Percentiles rank a stretch among this genome's conserved stretches.
These are phyloP conservation scores for Linum trigynum DNA, from an alignment of 345 rosid species.

Conservation along the genomic window DNA sequence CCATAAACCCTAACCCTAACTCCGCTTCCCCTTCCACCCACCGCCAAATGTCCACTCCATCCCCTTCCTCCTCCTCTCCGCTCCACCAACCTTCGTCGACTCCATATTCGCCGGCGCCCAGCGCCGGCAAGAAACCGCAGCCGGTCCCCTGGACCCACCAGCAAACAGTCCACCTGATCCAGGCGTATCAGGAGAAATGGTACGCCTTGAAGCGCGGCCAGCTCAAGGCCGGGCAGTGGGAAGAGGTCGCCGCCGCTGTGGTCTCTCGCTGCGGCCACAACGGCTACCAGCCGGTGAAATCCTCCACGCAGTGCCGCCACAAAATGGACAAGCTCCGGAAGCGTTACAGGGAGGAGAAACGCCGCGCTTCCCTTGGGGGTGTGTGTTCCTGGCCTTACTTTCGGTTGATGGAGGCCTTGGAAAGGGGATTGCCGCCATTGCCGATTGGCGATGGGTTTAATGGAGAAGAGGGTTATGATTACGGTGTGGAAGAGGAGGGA, in stretches of 20 bases:
- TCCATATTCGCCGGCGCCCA: neutral
- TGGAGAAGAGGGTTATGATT: constrained; percentile 1
- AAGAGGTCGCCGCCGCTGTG: constrained; percentile 54
- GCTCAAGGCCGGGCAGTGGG: constrained; percentile 66
- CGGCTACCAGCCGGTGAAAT: constrained; percentile 26
- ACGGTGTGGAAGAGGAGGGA: constrained; percentile 11
- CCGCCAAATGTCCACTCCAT: neutral
- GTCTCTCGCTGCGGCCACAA: constrained; percentile 58
- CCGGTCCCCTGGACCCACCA: constrained; percentile 64
- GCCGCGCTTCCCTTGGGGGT: constrained; percentile 23
- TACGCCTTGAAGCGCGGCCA: constrained; percentile 49
- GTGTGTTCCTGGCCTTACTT: constrained; percentile 49
- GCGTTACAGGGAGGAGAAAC: constrained; percentile 49
- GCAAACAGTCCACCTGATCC: constrained; percentile 57
- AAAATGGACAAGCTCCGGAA: constrained; percentile 84
- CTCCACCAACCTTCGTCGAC: neutral
- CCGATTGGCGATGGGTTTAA: constrained; percentile 38
- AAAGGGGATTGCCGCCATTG: constrained; percentile 36
- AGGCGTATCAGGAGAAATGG: constrained; percentile 63
- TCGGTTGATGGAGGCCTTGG: constrained; percentile 60
- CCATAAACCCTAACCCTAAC: neutral
- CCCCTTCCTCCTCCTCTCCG: neutral
- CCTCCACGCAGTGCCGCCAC: constrained; percentile 67
- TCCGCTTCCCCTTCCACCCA: too few species aligned
- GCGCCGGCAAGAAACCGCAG: constrained; percentile 35